Evolutionary conservation across 176 grass and related monocot genomes (phyloP).

Genomic region (Lolium perenne): DNA sequence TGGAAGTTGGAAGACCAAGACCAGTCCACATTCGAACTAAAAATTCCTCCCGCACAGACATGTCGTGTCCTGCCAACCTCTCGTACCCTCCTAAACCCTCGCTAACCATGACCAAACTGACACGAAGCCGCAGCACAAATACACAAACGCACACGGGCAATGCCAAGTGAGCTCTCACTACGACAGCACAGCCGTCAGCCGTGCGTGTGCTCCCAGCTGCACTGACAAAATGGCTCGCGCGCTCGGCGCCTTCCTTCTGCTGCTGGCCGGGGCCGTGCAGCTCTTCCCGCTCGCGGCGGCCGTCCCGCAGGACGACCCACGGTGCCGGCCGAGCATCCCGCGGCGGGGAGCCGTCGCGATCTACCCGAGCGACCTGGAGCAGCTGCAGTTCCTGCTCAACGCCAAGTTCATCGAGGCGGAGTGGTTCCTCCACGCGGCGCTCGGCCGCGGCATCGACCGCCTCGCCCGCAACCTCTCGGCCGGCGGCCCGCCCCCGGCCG

Average conservation of each 20-base stretch:
- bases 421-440: constrained; percentile 75
- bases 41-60: constrained; percentile 3
- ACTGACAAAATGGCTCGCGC: constrained; percentile 31
- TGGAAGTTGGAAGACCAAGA: neutral
- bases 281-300: neutral
- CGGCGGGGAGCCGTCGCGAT: constrained; percentile 39
- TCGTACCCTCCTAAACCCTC: constrained; percentile 30
- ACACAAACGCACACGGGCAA: neutral
- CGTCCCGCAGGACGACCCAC: constrained; percentile 35
- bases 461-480: constrained; percentile 53
- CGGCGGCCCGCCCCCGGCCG: constrained; percentile 52
- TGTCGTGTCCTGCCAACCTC: constrained; percentile 29
- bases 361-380: constrained; percentile 67
- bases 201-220: neutral
- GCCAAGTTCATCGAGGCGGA: constrained; percentile 82
- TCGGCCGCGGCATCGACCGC: constrained; percentile 64
- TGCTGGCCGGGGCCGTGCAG: neutral
- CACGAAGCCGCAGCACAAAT: neutral
- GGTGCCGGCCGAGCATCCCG: constrained; percentile 45
- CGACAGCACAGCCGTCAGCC: neutral
- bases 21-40: neutral
- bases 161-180: neutral
- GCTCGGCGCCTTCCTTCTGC: neutral
- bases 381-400: constrained; percentile 81
- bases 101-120: constrained; percentile 43